Evolutionary conservation across 1,139 yeast genomes (phyloP).

Genomic region (Saccharomyces pastorianus): DNA sequence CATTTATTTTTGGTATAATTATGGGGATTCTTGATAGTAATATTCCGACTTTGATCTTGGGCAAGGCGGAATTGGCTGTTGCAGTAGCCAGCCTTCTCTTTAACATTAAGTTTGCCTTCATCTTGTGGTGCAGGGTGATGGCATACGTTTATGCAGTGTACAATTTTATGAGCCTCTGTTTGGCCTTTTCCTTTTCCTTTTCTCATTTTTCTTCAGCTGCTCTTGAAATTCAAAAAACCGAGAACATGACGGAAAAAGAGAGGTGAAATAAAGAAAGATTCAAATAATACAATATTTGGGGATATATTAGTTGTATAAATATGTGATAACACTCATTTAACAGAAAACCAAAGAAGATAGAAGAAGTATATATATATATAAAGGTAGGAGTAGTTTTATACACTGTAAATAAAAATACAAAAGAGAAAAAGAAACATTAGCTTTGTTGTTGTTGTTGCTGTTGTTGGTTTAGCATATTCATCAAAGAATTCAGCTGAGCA

Average conservation of each 20-base stretch:
- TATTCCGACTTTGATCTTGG: constrained; percentile 39
- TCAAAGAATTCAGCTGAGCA: constrained; percentile 35
- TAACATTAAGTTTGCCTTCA: not conserved
- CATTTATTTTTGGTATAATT: constrained; percentile 66
- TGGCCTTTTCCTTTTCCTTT: not conserved
- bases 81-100: constrained; percentile 18
- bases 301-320: not conserved
- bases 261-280: no score
- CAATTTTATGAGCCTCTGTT: not conserved
- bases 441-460: constrained; percentile 15
- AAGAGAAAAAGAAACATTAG: not conserved
- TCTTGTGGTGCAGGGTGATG: not conserved
- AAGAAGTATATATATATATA: not conserved
- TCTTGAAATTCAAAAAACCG: no score
- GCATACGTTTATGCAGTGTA: not conserved
- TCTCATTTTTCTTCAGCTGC: no score
- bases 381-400: not conserved
- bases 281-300: no score
- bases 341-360: not conserved
- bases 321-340: not conserved
- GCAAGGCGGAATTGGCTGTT: constrained; percentile 9
- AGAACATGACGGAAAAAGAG: no score
- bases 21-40: constrained; percentile 77
- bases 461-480: constrained; percentile 36
- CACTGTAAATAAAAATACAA: not conserved